These are phyloP conservation scores for Grosmannia serpens DNA, from an alignment of 2,329 filamentous ascomycete species.

Conservation along the genomic window DNA sequence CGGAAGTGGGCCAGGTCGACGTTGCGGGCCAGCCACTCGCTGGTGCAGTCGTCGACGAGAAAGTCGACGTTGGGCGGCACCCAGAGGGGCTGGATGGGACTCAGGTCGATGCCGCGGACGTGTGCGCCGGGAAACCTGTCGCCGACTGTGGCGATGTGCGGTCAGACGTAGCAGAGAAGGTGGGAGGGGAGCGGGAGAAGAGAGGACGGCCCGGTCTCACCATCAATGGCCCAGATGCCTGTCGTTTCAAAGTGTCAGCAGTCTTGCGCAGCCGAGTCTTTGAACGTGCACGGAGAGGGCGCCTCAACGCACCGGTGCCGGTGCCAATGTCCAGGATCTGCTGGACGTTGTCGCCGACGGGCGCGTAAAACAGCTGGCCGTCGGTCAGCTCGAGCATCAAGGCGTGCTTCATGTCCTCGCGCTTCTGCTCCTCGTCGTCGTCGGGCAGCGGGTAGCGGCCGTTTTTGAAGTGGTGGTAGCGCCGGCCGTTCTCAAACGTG, in stretches of 20 bases:
- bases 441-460: slow-evolving; percentile 23
- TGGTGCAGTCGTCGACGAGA: slow-evolving; percentile 48
- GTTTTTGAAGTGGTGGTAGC: slow-evolving; percentile 19
- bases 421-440: slow-evolving; percentile 31
- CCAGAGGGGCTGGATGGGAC: slow-evolving; percentile 36
- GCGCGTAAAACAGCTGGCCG: slow-evolving; percentile 29
- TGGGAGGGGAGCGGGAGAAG: not conserved
- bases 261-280: not conserved
- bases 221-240: slow-evolving; percentile 23
- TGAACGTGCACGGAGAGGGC: too few species aligned
- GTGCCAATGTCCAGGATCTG: slow-evolving; percentile 9
- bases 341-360: slow-evolving; percentile 20
- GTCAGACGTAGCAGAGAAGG: not conserved
- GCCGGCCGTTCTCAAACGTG: slow-evolving; percentile 22
- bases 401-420: slow-evolving; percentile 33
- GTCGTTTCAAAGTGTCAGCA: not conserved
- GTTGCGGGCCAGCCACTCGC: slow-evolving; percentile 1
- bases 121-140: slow-evolving; percentile 6
- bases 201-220: slow-evolving; percentile 16
- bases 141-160: not conserved
- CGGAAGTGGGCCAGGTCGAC: slow-evolving; percentile 44
- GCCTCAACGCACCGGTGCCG: not conserved
- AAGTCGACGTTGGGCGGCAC: slow-evolving; percentile 65
- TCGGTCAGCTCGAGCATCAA: slow-evolving; percentile 33
- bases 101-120: slow-evolving; percentile 24